phyloP scores from a whole-genome alignment of 208 protist species.

The Phytomonas sp. region DNA sequence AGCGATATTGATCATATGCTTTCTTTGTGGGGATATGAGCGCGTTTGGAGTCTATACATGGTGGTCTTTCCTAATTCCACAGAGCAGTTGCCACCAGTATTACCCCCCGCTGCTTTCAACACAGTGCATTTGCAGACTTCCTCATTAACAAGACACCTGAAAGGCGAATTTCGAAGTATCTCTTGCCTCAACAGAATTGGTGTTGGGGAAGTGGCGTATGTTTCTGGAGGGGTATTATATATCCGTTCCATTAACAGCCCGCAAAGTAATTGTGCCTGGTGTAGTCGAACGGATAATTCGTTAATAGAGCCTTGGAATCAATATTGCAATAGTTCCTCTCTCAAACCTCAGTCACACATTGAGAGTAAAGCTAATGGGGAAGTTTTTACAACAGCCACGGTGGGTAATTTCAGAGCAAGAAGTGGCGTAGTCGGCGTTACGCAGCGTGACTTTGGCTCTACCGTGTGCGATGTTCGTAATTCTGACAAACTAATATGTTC shows the following conservation, averaged over 20 bases:
- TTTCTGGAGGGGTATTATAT: background rate
- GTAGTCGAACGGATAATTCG: background rate
- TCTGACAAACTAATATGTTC: background rate
- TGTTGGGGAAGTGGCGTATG: background rate
- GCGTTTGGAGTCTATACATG: background rate
- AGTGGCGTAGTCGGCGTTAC: background rate
- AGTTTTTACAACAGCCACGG: background rate
- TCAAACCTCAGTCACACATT: background rate
- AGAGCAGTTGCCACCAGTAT: background rate
- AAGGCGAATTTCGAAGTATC: background rate
- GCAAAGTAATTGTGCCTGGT: background rate
- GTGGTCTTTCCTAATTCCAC: background rate
- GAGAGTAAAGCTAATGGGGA: background rate
- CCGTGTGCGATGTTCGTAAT: background rate
- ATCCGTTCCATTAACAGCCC: background rate
- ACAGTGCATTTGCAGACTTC: background rate
- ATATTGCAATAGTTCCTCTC: background rate
- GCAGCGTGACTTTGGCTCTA: background rate
- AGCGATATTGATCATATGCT: background rate
- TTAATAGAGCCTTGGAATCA: background rate
- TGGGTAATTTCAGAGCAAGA: background rate
- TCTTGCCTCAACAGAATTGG: background rate
- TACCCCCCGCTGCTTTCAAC: background rate
- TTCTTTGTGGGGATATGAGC: background rate
- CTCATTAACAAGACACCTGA: background rate